Conservation (phyloP, 1,284 basidiomycete species). For the Tremellales sp. region DNA sequence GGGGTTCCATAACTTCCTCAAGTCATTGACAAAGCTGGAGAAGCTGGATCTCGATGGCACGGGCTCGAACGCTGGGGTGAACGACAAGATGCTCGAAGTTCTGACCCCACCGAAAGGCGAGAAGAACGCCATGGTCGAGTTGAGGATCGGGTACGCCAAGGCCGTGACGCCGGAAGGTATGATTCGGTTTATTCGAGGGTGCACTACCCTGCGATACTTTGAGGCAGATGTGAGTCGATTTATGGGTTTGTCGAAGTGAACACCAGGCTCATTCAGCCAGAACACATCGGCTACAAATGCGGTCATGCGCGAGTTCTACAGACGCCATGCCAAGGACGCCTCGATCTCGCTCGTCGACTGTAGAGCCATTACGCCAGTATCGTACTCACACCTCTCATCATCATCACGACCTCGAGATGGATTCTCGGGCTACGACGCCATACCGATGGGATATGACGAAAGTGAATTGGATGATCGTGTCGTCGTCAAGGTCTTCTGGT, state of each 20-base stretch:
- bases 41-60: constrained; percentile 83
- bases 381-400: constrained; percentile 54
- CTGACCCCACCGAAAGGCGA: constrained; percentile 60
- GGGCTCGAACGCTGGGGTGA: constrained; percentile 55
- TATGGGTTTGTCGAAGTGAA: too few species aligned
- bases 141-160: constrained; percentile 66
- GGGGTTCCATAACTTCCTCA: constrained; percentile 57
- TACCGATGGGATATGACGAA: constrained; percentile 34
- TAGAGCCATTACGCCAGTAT: constrained; percentile 59
- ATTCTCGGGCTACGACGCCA: constrained; percentile 64
- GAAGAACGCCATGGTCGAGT: constrained; percentile 57
- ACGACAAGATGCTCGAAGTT: constrained; percentile 63
- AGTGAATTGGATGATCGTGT: constrained; percentile 51
- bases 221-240: constrained; percentile 62
- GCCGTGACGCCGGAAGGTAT: constrained; percentile 63
- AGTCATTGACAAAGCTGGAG: constrained; percentile 65
- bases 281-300: constrained; percentile 65
- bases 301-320: constrained; percentile 66
- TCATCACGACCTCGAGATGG: constrained; percentile 65
- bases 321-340: constrained; percentile 50
- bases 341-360: constrained; percentile 68
- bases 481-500: constrained; percentile 80
- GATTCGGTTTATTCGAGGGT: constrained; percentile 60
- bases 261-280: too few species aligned
- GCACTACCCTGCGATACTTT: constrained; percentile 60